phyloP scores from a whole-genome alignment of 148 eudicot species.

The Talinum fruticosum region DNA sequence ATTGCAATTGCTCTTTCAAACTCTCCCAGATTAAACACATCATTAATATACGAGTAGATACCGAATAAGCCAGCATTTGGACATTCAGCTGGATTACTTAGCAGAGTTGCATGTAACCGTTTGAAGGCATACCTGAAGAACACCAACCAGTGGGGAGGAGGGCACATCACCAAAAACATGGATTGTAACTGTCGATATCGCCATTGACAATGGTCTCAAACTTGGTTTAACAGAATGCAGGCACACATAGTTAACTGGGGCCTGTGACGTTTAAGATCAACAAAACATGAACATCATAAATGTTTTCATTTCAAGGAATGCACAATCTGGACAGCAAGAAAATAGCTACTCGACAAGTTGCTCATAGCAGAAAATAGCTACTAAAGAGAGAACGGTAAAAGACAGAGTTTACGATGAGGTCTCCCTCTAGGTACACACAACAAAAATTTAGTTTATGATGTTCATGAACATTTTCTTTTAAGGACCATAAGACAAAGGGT shows the following conservation, averaged over 20 bases:
- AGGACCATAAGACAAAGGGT: neutral
- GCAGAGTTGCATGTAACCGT: conserved; percentile 1
- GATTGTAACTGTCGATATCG: conserved; percentile 79
- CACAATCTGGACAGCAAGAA: neutral
- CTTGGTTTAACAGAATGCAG: conserved; percentile 79
- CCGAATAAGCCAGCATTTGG: neutral
- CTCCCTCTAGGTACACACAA: too few species aligned
- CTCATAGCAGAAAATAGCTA: neutral
- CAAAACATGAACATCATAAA: neutral
- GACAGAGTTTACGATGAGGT: too few species aligned
- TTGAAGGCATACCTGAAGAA: conserved; percentile 25
- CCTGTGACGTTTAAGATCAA: conserved; percentile 40
- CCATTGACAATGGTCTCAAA: conserved; percentile 85
- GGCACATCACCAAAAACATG: conserved; percentile 93
- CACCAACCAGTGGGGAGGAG: conserved; percentile 55
- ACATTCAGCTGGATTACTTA: neutral
- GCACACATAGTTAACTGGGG: conserved; percentile 83
- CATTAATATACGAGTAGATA: neutral
- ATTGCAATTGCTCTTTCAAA: neutral
- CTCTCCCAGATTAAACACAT: neutral
- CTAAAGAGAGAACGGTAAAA: neutral
- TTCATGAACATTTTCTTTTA: neutral
- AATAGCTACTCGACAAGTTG: neutral
- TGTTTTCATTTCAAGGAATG: neutral
- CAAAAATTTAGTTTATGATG: neutral